These are phyloP conservation scores for Prunus campanulata DNA, from an alignment of 306 rosid genomes.

Conservation along the genomic window DNA sequence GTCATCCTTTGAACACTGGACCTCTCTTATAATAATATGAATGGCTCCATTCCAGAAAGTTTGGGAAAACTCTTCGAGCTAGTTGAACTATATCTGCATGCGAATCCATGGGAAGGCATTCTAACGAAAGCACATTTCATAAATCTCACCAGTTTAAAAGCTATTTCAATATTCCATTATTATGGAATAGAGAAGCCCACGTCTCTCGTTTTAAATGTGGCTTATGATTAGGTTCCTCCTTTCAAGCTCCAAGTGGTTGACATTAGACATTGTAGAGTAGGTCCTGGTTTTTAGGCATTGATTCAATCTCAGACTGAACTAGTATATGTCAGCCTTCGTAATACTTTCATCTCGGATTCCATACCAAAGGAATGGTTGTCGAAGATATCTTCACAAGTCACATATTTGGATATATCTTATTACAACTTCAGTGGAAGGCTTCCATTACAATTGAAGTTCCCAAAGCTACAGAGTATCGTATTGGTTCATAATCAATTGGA, in stretches of 20 bases:
- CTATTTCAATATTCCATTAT: neutral
- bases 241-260: neutral
- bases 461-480: no score
- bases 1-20: no score
- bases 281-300: no score
- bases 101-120: neutral
- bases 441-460: no score
- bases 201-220: conserved; percentile 1
- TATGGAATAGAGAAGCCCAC: neutral
- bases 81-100: neutral
- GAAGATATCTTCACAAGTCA: no score
- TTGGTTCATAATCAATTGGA: no score
- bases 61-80: conserved; percentile 21
- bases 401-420: no score
- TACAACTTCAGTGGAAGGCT: no score
- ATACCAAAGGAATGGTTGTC: no score
- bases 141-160: conserved; percentile 11
- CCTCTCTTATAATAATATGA: no score
- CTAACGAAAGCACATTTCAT: conserved; percentile 17
- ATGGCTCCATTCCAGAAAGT: neutral
- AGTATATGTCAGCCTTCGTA: fast-evolving
- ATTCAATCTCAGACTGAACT: no score
- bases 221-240: conserved; percentile 11
- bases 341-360: no score
- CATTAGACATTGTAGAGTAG: fast-evolving